phyloP scores from a whole-genome alignment of 140 eudicot genomes.

The Erigeron philadelphicus region DNA sequence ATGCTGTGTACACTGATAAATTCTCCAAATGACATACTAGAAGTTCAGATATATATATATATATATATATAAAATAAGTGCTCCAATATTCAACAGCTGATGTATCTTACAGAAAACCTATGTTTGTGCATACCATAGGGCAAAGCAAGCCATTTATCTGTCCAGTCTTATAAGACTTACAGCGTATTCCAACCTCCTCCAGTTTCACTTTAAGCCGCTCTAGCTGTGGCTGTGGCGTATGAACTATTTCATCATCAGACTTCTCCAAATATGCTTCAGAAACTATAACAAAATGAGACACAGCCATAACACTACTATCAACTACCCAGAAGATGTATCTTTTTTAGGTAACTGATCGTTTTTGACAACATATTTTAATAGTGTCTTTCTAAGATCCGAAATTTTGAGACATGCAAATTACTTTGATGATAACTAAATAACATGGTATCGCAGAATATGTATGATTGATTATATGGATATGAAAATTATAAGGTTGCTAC shows the following conservation, averaged over 20 bases:
- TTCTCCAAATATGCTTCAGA: slow-evolving; percentile 37
- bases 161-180: slow-evolving; percentile 39
- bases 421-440: neutral
- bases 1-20: neutral
- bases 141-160: slow-evolving; percentile 42
- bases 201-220: slow-evolving; percentile 40
- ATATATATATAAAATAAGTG: neutral
- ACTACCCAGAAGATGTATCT: neutral
- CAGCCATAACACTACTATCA: slow-evolving; percentile 4
- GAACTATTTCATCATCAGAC: slow-evolving; percentile 23
- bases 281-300: slow-evolving; percentile 28
- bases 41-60: neutral
- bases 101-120: neutral
- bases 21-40: slow-evolving; percentile 1
- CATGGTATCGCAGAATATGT: neutral
- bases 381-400: neutral
- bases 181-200: slow-evolving; percentile 41
- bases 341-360: neutral
- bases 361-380: neutral
- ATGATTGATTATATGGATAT: neutral
- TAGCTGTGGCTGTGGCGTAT: slow-evolving; percentile 16
- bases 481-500: neutral
- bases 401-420: neutral
- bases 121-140: slow-evolving; percentile 44
- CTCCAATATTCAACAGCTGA: neutral